Evolutionary conservation across 2,329 filamentous ascomycete species (phyloP).

Genomic region (Hypoxylon sp.): DNA sequence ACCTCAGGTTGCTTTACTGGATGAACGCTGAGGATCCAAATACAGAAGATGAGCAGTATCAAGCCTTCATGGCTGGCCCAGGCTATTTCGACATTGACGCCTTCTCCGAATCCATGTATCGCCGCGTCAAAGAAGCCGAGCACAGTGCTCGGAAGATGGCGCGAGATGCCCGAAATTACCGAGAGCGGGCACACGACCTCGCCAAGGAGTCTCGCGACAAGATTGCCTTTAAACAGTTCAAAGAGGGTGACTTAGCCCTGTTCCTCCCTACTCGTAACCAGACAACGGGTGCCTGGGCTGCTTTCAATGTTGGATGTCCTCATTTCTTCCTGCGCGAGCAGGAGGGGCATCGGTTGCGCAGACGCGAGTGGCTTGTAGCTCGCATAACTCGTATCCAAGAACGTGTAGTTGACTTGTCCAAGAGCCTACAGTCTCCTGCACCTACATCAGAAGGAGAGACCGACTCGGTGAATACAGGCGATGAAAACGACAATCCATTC

Average conservation of each 20-base stretch:
- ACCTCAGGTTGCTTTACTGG: conserved; percentile 86
- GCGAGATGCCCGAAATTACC: conserved; percentile 86
- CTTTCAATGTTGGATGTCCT: conserved; percentile 97
- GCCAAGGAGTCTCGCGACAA: conserved; percentile 94
- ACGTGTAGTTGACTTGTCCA: conserved; percentile 91
- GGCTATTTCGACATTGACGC: conserved; percentile 86
- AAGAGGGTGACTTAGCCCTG: conserved; percentile 93
- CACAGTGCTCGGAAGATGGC: conserved; percentile 94
- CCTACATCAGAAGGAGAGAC: conserved; percentile 60
- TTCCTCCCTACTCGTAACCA: conserved; percentile 97
- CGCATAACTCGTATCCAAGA: conserved; percentile 93
- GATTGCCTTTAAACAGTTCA: conserved; percentile 95
- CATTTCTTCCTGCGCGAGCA: conserved; percentile 97
- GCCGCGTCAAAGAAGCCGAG: conserved; percentile 93
- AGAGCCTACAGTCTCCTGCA: conserved; percentile 70
- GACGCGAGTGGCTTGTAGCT: conserved; percentile 95
- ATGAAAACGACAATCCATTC: conserved; percentile 96
- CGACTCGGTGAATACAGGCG: conserved; percentile 67
- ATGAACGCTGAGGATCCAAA: conserved; percentile 76
- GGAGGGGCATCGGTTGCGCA: conserved; percentile 85
- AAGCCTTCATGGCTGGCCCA: conserved; percentile 79
- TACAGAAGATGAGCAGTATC: conserved; percentile 80
- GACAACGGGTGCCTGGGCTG: conserved; percentile 94
- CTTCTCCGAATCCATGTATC: conserved; percentile 87
- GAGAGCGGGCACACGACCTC: conserved; percentile 85